Conservation (phyloP, 2,329 filamentous ascomycete species). For the Huntiella bhutanensis region DNA sequence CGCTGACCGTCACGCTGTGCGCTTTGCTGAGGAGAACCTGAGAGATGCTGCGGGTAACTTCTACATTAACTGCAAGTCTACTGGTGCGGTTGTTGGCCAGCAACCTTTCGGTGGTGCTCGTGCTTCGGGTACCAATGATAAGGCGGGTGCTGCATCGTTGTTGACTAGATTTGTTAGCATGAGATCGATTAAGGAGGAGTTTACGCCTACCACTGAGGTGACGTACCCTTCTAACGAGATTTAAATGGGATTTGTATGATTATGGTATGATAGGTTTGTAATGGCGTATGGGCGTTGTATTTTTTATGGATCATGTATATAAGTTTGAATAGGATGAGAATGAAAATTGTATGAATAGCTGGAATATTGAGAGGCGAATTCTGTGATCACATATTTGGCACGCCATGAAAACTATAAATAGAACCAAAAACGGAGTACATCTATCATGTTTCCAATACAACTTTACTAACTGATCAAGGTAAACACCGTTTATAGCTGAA, state of each 20-base stretch:
- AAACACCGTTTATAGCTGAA: no score
- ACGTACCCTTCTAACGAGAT: constrained; percentile 52
- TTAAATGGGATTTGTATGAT: neutral
- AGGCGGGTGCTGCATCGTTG: constrained; percentile 47
- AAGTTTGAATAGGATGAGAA: neutral
- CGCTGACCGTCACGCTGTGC: constrained; percentile 43
- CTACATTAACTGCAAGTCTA: constrained; percentile 72
- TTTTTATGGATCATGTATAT: neutral
- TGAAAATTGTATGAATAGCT: neutral
- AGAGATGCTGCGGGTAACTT: constrained; percentile 64
- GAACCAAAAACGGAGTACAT: no score
- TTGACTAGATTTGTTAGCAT: constrained; percentile 47
- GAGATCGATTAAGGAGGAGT: constrained; percentile 59
- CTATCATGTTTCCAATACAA: no score
- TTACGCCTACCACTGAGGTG: constrained; percentile 41
- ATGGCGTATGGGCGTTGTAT: no score
- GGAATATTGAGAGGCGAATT: no score
- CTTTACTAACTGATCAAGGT: no score
- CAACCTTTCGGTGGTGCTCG: constrained; percentile 53
- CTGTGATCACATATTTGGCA: no score
- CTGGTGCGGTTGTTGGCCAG: constrained; percentile 53
- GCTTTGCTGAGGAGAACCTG: constrained; percentile 50
- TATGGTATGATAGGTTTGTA: no score
- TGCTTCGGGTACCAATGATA: constrained; percentile 54
- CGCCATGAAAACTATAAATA: no score